A percentile compares a stretch with the other conserved stretches of the same genome.
phyloP scores from a whole-genome alignment of 768 basidiomycete genomes.

The Leccinum broughii region DNA sequence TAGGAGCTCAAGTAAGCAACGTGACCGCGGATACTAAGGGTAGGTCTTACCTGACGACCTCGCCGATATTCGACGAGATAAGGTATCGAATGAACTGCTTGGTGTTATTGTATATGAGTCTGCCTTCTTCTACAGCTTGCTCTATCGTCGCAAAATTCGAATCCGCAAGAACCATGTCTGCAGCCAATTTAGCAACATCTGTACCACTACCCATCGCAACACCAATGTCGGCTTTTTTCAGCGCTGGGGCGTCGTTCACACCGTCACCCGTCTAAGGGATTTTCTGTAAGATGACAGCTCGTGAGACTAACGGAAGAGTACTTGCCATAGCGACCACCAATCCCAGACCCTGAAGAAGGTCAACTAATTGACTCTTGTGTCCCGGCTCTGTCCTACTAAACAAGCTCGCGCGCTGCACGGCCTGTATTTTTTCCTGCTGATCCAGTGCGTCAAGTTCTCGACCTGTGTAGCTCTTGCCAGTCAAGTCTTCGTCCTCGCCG shows the following conservation, averaged over 20 bases:
- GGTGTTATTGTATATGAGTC: constrained; percentile 98
- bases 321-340: constrained; percentile 94
- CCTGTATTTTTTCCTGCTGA: constrained; percentile 78
- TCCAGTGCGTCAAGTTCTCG: constrained; percentile 83
- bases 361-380: constrained; percentile 94
- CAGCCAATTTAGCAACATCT: constrained; percentile 96
- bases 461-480: constrained; percentile 96
- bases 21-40: not conserved
- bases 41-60: constrained; percentile 74
- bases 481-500: constrained; percentile 78
- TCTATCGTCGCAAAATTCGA: constrained; percentile 99
- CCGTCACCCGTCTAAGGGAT: constrained; percentile 82
- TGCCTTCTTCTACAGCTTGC: constrained; percentile 93
- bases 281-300: constrained; percentile 10
- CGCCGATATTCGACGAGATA: constrained; percentile 97
- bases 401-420: constrained; percentile 84
- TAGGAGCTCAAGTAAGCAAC: constrained; percentile 24
- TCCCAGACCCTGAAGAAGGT: constrained; percentile 87
- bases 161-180: constrained; percentile 97
- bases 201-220: constrained; percentile 99
- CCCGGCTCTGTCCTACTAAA: constrained; percentile 94
- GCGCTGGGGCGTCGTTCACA: constrained; percentile 96
- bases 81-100: constrained; percentile 99
- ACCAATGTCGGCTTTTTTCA: constrained; percentile 97
- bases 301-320: constrained; percentile 9